Evolutionary conservation across 495 filamentous ascomycete species (phyloP), one percentile per base, ranked within the genome.

Genomic region (Talaromyces stipitatus): DNA sequence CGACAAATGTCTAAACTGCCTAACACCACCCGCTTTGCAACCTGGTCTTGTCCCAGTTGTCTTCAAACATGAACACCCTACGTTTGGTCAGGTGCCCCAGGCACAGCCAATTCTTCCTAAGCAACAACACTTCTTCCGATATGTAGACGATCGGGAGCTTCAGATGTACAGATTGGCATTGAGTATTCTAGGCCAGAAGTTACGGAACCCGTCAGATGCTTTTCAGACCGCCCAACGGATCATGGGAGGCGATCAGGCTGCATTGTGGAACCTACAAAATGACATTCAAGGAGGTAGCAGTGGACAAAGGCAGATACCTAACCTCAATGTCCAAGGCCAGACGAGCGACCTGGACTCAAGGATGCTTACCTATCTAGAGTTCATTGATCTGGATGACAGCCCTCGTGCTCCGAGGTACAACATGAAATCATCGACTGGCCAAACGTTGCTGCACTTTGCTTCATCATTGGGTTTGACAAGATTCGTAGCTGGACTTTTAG

Each of bases 401-500:
- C 80, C 88, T 4, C 75, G 86, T 27, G 76, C 79, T 51, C 78
- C 87, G 22, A 79, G 75, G 26, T 82, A 88, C 58, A 86, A 92
- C 59, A 69, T 84, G 24, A 76, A 76, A 57, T 78, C 79, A 54
- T 63, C 78, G 3, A 85, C 81, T 7, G 90, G 90, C 1, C 88
- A 94, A 60, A 89, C 85, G 20, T 86, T 95, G 76, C 77, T 96
- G 60, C 90, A 95, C 69, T 75, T 91, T 54, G 89, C 89, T 3
- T 88, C 84, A 55, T 86, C 86, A 22, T 69, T 92, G 52, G 90
- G 90, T 14, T 78, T 90, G 57, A 80, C 82, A 47, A 83, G 88
- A 14, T 85, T 95, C 60, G 87, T 86, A 52, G 88, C 88, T n/a
- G 88, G 83, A 20, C 82, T 96, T 16, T 70, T 96, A 14, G 86